Conservation (phyloP, 305 asterid species). For the Solanum hybrid region DNA sequence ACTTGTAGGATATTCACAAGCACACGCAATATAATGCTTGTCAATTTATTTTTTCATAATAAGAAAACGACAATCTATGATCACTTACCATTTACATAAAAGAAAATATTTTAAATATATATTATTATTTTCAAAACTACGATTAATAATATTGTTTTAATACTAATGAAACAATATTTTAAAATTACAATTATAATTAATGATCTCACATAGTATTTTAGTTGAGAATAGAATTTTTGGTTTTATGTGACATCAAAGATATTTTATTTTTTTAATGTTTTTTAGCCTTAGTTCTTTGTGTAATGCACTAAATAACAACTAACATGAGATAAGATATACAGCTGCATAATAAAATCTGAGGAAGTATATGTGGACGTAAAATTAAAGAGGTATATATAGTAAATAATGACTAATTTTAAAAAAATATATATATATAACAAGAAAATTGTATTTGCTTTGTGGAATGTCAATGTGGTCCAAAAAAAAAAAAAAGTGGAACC, state of each 20-base stretch:
- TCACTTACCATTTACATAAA: background rate
- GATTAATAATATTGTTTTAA: background rate
- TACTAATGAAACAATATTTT: background rate
- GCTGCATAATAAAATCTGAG: background rate
- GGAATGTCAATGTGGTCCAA: background rate
- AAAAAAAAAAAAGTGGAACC: background rate
- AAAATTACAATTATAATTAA: background rate
- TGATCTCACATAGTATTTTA: background rate
- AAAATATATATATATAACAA: background rate
- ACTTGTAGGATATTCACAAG: background rate
- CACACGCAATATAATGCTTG: background rate
- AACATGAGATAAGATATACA: background rate
- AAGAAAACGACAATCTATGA: background rate
- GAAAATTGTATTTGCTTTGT: background rate
- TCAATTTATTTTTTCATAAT: background rate
- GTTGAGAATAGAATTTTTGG: background rate
- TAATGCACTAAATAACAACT: background rate
- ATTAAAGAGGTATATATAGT: background rate
- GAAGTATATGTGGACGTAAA: background rate
- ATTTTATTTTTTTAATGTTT: background rate
- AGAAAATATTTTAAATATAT: background rate
- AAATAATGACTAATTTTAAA: background rate
- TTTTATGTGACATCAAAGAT: background rate
- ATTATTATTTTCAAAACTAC: background rate
- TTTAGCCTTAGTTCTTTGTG: background rate